A percentile compares a stretch with the other conserved stretches of the same genome.
Conservation (phyloP, 2,329 filamentous ascomycete genomes). For the Ascochyta koolunga region DNA sequence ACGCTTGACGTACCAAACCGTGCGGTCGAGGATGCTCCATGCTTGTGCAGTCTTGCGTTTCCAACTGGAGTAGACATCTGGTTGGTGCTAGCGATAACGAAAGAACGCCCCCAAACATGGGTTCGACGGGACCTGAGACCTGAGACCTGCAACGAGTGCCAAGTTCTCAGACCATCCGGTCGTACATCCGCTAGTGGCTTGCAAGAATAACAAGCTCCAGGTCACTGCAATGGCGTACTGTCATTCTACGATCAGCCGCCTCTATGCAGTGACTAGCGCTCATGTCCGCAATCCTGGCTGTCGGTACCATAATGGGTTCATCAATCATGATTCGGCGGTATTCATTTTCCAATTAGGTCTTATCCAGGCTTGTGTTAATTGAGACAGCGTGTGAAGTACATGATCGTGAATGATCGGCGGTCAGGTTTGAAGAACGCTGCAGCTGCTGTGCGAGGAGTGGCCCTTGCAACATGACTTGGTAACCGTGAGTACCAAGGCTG, state of each 20-base stretch:
- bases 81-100: slow-evolving; percentile 12
- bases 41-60: slow-evolving; percentile 3
- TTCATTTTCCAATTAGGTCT: slow-evolving; percentile 11
- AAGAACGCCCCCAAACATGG: slow-evolving; percentile 11
- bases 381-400: not conserved
- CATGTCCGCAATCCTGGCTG: slow-evolving; percentile 32
- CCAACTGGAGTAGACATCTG: slow-evolving; percentile 7
- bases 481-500: slow-evolving; percentile 17
- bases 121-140: slow-evolving; percentile 10
- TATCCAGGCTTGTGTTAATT: not conserved
- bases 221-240: slow-evolving; percentile 1
- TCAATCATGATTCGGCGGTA: slow-evolving; percentile 9
- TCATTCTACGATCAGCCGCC: slow-evolving; percentile 11
- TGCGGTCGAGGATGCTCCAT: not conserved
- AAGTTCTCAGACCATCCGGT: slow-evolving; percentile 7
- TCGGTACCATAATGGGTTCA: slow-evolving; percentile 13
- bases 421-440: slow-evolving; percentile 15
- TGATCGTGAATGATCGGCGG: slow-evolving; percentile 25
- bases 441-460: slow-evolving; percentile 21
- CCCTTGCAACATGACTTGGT: slow-evolving; percentile 31
- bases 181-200: slow-evolving; percentile 11
- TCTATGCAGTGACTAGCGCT: slow-evolving; percentile 21
- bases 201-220: slow-evolving; percentile 1
- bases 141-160: slow-evolving; percentile 14
- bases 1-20: slow-evolving; percentile 1